phyloP scores from a whole-genome alignment of 2,329 filamentous ascomycete species.

The Botrytis pseudocinerea region DNA sequence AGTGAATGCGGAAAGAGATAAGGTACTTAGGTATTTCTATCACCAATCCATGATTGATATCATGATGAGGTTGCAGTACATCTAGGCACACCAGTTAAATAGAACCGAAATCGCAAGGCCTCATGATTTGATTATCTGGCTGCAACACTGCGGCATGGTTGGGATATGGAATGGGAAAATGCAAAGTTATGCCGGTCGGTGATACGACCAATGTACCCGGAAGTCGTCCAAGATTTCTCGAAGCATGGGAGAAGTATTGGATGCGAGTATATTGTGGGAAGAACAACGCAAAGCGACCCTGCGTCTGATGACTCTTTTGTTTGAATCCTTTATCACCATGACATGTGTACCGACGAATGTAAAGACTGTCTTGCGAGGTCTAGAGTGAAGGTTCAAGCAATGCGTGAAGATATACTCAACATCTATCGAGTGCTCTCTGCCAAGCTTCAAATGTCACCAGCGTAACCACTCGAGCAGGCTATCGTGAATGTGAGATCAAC shows the following conservation, averaged over 20 bases:
- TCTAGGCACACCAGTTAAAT: slow-evolving; percentile 13
- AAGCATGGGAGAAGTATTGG: not conserved
- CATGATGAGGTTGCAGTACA: slow-evolving; percentile 4
- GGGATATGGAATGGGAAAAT: not conserved
- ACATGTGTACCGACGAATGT: not conserved
- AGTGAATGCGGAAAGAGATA: not conserved
- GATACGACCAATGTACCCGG: not conserved
- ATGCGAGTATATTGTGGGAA: not conserved
- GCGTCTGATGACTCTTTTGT: not conserved
- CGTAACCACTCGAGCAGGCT: too few relatives aligned
- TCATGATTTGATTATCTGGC: not conserved
- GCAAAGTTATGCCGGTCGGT: not conserved
- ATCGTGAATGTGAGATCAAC: not conserved
- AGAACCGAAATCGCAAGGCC: not conserved
- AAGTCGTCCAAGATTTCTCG: not conserved
- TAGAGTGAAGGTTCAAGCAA: not conserved
- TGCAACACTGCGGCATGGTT: not conserved
- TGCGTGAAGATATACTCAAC: not conserved
- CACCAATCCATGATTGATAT: not conserved
- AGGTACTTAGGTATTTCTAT: not conserved
- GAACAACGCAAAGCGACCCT: not conserved
- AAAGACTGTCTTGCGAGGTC: not conserved
- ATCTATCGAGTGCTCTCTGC: not conserved
- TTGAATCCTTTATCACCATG: too few relatives aligned
- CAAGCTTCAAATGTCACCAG: too few relatives aligned